phyloP scores from a whole-genome alignment of 768 basidiomycete genomes.

The Sporobolomyces roseus region DNA sequence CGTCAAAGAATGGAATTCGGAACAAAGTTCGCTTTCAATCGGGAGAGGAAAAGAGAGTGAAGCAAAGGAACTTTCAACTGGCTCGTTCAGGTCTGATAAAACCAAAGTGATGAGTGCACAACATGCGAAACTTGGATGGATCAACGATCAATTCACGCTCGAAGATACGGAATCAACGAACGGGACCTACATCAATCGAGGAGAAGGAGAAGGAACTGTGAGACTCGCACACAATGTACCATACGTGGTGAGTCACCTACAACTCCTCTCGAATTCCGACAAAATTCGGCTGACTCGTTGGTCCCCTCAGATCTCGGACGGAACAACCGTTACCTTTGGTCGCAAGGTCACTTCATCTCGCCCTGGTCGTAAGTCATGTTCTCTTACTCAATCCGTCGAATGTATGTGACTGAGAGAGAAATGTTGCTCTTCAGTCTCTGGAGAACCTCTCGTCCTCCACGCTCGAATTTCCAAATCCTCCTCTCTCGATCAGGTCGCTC shows the following conservation, averaged over 20 bases:
- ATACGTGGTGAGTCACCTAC: too few species aligned
- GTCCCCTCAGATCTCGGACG: too few species aligned
- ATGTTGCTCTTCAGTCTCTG: not conserved
- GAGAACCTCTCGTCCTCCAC: constrained; percentile 21
- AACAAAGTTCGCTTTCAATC: not conserved
- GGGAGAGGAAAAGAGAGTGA: constrained; percentile 8
- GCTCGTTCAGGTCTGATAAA: constrained; percentile 11
- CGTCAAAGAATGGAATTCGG: constrained; percentile 8
- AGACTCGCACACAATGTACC: too few species aligned
- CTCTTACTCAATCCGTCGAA: not conserved
- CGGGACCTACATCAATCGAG: not conserved
- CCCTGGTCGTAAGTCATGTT: not conserved
- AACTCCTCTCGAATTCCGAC: too few species aligned
- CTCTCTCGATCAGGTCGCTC: not conserved
- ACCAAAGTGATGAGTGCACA: constrained; percentile 30
- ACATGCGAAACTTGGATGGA: constrained; percentile 12
- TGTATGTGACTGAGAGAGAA: not conserved
- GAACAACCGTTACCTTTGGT: too few species aligned
- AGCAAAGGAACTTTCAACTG: not conserved
- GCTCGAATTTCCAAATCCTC: not conserved
- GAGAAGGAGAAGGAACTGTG: too few species aligned
- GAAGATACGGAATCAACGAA: constrained; percentile 22
- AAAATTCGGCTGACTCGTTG: too few species aligned
- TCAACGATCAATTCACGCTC: not conserved
- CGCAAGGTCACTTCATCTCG: not conserved